Conservation (phyloP, 202 grass and related monocot species). For the Schoenoplectus tabernaemontani region DNA sequence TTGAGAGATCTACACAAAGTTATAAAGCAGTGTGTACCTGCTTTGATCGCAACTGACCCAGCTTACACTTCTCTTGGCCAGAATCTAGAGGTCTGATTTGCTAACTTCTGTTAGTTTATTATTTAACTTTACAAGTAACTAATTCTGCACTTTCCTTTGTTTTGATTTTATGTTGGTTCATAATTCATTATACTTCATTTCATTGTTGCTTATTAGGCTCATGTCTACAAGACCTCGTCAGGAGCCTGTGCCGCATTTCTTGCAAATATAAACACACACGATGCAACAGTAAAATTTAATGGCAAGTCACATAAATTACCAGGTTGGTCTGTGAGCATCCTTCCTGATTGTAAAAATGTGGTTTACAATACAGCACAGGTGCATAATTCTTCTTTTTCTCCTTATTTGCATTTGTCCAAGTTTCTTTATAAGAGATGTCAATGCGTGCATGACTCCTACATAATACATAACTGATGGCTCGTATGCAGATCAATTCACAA, state of each 20-base stretch:
- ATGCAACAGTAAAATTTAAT: conserved; percentile 77
- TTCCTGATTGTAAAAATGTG: conserved; percentile 97
- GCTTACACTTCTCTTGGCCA: conserved; percentile 78
- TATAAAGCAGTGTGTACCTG: conserved; percentile 86
- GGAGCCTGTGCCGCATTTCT: conserved; percentile 79
- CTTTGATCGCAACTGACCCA: conserved; percentile 76
- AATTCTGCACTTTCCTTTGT: neutral
- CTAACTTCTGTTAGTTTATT: neutral
- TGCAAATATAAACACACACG: conserved; percentile 65
- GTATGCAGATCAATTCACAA: conserved; percentile 82
- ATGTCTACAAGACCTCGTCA: conserved; percentile 60
- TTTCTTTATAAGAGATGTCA: neutral
- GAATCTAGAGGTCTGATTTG: conserved; percentile 63
- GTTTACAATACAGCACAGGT: conserved; percentile 91
- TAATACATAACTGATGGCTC: neutral
- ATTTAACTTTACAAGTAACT: neutral
- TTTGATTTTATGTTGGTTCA: neutral
- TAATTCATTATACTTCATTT: neutral
- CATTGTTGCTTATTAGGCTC: conserved; percentile 41
- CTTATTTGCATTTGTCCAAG: neutral
- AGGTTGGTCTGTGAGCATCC: conserved; percentile 95
- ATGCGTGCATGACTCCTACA: neutral
- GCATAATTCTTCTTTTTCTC: neutral
- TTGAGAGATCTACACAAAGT: conserved; percentile 86
- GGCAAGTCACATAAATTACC: conserved; percentile 67